Evolutionary conservation across 257 asterid genomes (phyloP).

Genomic region (Cruciata laevipes): DNA sequence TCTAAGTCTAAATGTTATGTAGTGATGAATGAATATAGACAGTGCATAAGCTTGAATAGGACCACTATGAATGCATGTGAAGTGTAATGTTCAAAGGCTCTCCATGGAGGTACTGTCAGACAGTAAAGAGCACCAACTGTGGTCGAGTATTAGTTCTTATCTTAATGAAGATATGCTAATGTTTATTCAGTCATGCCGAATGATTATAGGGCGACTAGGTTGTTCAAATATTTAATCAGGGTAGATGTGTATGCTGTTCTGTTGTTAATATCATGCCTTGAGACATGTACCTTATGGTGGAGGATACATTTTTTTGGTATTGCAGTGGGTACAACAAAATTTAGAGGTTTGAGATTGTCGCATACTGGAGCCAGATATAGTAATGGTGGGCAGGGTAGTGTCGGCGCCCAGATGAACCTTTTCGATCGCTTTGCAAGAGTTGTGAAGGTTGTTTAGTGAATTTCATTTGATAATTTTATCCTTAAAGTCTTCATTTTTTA

Average conservation of each 20-base stretch:
- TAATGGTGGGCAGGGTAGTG: constrained; percentile 60
- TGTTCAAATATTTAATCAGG: not conserved
- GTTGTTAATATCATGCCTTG: not conserved
- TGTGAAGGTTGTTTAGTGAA: constrained; percentile 54
- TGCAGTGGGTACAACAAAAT: constrained; percentile 55
- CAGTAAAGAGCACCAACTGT: not conserved
- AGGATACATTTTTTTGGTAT: constrained; percentile 10
- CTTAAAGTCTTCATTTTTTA: constrained; percentile 13
- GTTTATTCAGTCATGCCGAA: not conserved
- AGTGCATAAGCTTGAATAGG: not conserved
- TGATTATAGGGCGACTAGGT: not conserved
- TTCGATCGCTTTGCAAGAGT: constrained; percentile 96
- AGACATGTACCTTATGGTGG: constrained; percentile 7
- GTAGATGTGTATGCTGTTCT: not conserved
- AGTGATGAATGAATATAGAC: not conserved
- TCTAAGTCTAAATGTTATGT: not conserved
- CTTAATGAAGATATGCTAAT: not conserved
- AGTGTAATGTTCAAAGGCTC: not conserved
- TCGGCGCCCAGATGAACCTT: constrained; percentile 75
- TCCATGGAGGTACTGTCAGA: not conserved
- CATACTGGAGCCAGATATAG: constrained; percentile 37
- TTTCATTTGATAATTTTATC: constrained; percentile 13
- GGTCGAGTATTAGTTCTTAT: not conserved
- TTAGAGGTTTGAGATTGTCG: constrained; percentile 43
- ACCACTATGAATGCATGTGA: not conserved